phyloP scores from a whole-genome alignment of 768 basidiomycete species.

The Auricularia sp. region DNA sequence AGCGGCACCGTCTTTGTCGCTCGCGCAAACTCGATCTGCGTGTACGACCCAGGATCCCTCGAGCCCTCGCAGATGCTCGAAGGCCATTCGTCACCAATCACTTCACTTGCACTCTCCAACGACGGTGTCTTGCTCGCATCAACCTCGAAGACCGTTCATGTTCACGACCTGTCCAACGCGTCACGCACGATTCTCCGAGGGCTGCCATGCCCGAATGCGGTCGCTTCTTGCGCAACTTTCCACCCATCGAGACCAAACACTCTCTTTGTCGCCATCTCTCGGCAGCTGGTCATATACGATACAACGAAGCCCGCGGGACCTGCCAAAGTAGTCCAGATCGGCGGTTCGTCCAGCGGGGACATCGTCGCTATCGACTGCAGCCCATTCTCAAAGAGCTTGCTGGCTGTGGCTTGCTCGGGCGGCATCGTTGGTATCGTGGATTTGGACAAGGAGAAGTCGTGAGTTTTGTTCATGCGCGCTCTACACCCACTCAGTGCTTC shows the following conservation, averaged over 20 bases:
- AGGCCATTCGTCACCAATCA: constrained; percentile 41
- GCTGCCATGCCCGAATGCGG: constrained; percentile 29
- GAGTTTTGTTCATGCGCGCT: constrained; percentile 12
- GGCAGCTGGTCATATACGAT: constrained; percentile 53
- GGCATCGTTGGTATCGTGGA: constrained; percentile 55
- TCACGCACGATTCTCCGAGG: constrained; percentile 49
- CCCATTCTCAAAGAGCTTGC: constrained; percentile 67
- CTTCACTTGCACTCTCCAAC: constrained; percentile 47
- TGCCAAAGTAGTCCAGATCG: constrained; percentile 40
- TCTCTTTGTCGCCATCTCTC: constrained; percentile 45
- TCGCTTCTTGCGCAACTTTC: constrained; percentile 42
- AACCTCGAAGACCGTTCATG: constrained; percentile 38
- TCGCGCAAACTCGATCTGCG: not conserved
- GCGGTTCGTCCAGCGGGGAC: constrained; percentile 34
- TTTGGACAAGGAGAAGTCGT: constrained; percentile 69
- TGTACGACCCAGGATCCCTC: not conserved
- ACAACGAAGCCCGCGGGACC: constrained; percentile 48
- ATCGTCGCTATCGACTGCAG: constrained; percentile 52
- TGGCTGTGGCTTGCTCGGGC: constrained; percentile 44
- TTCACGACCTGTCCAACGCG: constrained; percentile 49
- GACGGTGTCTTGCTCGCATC: constrained; percentile 49
- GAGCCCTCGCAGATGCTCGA: constrained; percentile 33
- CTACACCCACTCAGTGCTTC: not conserved
- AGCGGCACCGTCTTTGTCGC: not conserved
- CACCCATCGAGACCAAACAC: constrained; percentile 39